phyloP scores from a whole-genome alignment of 1,284 basidiomycete genomes.

The Blastosporella zonata region DNA sequence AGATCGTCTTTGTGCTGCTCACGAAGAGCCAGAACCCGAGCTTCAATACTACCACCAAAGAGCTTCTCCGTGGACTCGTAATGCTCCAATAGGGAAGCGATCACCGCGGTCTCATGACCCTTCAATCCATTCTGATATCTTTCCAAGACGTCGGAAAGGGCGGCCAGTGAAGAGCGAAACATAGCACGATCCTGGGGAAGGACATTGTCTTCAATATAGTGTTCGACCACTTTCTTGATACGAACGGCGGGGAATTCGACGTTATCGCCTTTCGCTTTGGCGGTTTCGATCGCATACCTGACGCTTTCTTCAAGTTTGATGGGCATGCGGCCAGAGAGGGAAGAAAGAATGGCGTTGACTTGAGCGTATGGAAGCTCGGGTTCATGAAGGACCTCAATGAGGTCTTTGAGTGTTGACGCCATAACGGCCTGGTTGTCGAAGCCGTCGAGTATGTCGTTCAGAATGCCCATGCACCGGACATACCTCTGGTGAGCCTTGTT shows the following conservation, averaged over 20 bases:
- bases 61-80: slow-evolving; percentile 88
- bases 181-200: slow-evolving; percentile 75
- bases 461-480: slow-evolving; percentile 70
- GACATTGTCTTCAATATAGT: slow-evolving; percentile 82
- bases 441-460: slow-evolving; percentile 92
- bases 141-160: slow-evolving; percentile 78
- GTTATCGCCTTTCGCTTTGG: slow-evolving; percentile 64
- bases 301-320: slow-evolving; percentile 87
- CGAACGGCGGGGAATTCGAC: slow-evolving; percentile 86
- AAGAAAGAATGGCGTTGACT: slow-evolving; percentile 80
- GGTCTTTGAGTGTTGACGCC: slow-evolving; percentile 79
- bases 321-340: slow-evolving; percentile 93
- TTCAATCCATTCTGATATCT: slow-evolving; percentile 84
- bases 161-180: slow-evolving; percentile 71
- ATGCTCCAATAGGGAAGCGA: slow-evolving; percentile 69
- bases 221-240: slow-evolving; percentile 82
- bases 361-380: slow-evolving; percentile 91
- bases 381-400: slow-evolving; percentile 76
- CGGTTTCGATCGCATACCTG: slow-evolving; percentile 74
- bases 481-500: slow-evolving; percentile 92
- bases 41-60: slow-evolving; percentile 92
- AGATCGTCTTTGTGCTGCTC: slow-evolving; percentile 92
- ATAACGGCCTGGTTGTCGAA: slow-evolving; percentile 93
- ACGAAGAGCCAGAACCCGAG: slow-evolving; percentile 86
- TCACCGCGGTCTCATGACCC: slow-evolving; percentile 78